These are phyloP conservation scores for Galerina marginata DNA, from an alignment of 768 basidiomycete genomes.

Conservation along the genomic window DNA sequence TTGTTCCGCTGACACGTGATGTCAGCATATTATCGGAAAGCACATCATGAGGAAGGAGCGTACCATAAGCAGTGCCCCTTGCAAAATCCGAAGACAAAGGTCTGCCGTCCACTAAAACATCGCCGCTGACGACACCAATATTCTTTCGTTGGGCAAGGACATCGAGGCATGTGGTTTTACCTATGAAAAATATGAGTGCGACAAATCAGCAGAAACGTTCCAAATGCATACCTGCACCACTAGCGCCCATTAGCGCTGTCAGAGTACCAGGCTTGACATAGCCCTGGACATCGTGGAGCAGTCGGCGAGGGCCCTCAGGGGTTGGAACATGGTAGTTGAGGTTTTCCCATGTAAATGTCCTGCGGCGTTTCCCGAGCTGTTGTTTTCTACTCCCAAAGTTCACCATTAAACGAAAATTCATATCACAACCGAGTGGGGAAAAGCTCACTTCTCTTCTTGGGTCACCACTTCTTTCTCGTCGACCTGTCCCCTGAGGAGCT, in stretches of 20 bases:
- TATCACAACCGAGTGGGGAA: no score
- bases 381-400: not conserved
- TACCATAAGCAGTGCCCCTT: slow-evolving; percentile 79
- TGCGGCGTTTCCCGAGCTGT: slow-evolving; percentile 37
- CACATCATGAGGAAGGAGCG: slow-evolving; percentile 27
- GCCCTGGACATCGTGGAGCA: slow-evolving; percentile 79
- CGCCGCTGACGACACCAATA: slow-evolving; percentile 68
- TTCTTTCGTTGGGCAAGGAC: slow-evolving; percentile 77
- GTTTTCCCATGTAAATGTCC: slow-evolving; percentile 82
- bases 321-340: slow-evolving; percentile 81
- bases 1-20: slow-evolving; percentile 62
- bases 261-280: slow-evolving; percentile 88
- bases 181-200: slow-evolving; percentile 33
- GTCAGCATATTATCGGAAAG: slow-evolving; percentile 16
- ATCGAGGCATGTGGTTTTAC: slow-evolving; percentile 78
- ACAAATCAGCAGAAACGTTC: slow-evolving; percentile 2
- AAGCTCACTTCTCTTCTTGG: slow-evolving; percentile 12
- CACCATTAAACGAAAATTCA: not conserved
- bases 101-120: slow-evolving; percentile 68
- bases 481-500: slow-evolving; percentile 39
- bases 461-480: slow-evolving; percentile 24
- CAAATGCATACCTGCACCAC: slow-evolving; percentile 63
- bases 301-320: slow-evolving; percentile 57
- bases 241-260: slow-evolving; percentile 89
- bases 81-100: slow-evolving; percentile 61